Evolutionary conservation across 1,139 yeast species (phyloP), one percentile per base, ranked within the genome.

Genomic region (Suhomyces ambrosiae): DNA sequence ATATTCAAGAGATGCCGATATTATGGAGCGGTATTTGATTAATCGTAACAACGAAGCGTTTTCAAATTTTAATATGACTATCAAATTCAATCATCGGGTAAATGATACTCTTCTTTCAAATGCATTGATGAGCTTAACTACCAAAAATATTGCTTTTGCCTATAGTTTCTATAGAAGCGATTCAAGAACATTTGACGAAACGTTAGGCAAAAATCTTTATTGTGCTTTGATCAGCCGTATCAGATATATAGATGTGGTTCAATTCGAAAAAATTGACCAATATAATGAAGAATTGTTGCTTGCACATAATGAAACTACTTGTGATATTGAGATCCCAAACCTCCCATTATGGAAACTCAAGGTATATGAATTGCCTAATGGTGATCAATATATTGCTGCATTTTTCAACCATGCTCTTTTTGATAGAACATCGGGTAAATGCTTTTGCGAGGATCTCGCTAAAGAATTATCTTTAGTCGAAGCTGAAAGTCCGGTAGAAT

Each of bases 281-380:
- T 12, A 11, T 7, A 15, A 24, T 24, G 27, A 12, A 5, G 8
- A n/a, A 5, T 24, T 11, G 5, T 11, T 24, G 5, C 15, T 7
- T 7, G 5, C 8, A 5, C 14, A 11, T 12, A 9, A n/a, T 12
- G 15, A 24, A 5, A 24, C 12, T 9, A 11, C 15, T 24, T 10
- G n/a, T 24, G 15, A n/a, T 5, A 4, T 5, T 9, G 12, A 24
- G 7, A 5, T 12, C 5, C 15, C 15, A n/a, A 24, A 24, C 12
- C 27, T 11, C 1, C 69, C 70, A 4, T 41, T 60, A 12, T 67
- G 71, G 71, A 49, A 48, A 31, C 26, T 66, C 4, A 30, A 52
- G 3, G 53, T 65, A 1, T 37, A 35, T 24, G 39, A 22, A 2
- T 35, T 18, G 2, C 18, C 11, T 7, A 11, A 27, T 12, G 32